Base-by-base conservation (phyloP, 805 yeast species). In the Jamesozyma lodderae region DNA sequence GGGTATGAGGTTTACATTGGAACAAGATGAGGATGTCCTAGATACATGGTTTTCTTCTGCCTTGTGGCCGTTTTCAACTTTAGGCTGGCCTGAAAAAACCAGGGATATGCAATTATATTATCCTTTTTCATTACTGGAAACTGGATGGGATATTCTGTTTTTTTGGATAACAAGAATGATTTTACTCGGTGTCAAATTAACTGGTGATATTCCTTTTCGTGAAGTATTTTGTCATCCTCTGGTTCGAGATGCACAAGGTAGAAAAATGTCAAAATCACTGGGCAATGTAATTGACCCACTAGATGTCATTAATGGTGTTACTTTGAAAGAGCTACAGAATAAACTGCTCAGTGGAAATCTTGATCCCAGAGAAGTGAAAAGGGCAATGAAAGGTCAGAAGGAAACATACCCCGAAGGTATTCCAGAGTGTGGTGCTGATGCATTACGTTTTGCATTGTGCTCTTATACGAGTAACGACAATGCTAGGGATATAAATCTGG, bases 21-120 rank as follows among this genome's bases (percentile, higher is more conserved):
- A 79, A 56, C 96, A 90, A 68, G 98, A 90, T 64, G 96, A 85
- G 62, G 98, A 90, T 64, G 97, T 92, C 31, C 74, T 90, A 50
- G 98, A 90, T 66, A 92, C 98, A n/a, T 90, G 98, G 98, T 90
- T 90, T 67, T 87, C 96, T 6, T 81, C 96, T 28, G 97, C 95
- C 39, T 69, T 90, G 62, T 90, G 97, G 97, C 96, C 98, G 41
- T 77, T 90, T 57, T 79, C 95, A 33, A 90, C 95, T 36, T 67
- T 92, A 46, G 96, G 96, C 30, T 90, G 97, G 97, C 97, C 97
- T 53, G 63, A 77, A 41, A 65, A 73, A 53, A 72, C 87, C 38
- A 54, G 62, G 34, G 97, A 90, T 60, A 65, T 85, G 72, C 68
- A 74, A 48, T 63, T 63, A 33, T 92, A 84, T 66, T 80, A 76